Conservation (phyloP, 306 rosid species). For the Corylus avellana region DNA sequence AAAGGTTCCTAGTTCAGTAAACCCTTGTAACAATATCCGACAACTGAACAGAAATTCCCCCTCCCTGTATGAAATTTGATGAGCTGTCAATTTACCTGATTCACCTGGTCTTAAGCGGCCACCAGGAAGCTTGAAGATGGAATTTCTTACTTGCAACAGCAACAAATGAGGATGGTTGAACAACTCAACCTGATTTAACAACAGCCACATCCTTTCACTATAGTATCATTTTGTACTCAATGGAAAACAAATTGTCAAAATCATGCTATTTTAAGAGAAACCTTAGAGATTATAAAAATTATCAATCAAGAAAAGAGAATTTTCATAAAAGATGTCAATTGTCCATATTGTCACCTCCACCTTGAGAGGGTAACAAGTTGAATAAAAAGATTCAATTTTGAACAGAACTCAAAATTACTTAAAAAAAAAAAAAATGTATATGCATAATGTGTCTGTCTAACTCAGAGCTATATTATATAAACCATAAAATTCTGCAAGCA, state of each 20-base stretch:
- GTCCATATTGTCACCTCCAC: slow-evolving; percentile 7
- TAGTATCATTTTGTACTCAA: slow-evolving; percentile 6
- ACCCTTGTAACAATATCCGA: neutral
- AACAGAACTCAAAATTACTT: neutral
- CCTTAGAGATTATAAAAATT: neutral
- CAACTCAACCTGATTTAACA: slow-evolving; percentile 74
- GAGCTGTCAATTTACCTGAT: slow-evolving; percentile 55
- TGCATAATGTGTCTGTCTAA: neutral
- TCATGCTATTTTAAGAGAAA: neutral
- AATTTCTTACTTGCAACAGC: slow-evolving; percentile 73
- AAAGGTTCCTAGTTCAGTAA: slow-evolving; percentile 13
- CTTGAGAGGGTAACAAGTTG: neutral
- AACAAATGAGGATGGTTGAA: slow-evolving; percentile 89
- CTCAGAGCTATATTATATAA: neutral
- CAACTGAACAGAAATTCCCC: neutral
- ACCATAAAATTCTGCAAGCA: neutral
- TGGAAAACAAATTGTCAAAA: neutral
- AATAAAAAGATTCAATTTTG: neutral
- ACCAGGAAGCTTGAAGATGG: slow-evolving; percentile 81
- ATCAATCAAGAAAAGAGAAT: neutral
- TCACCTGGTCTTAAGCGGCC: slow-evolving; percentile 88
- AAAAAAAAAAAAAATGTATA: no score
- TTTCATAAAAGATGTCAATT: slow-evolving; percentile 3
- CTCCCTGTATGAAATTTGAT: slow-evolving; percentile 11
- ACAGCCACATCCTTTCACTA: slow-evolving; percentile 17